Evolutionary conservation across 1,284 basidiomycete genomes (phyloP).

Genomic region (Apiotrichum porosum): DNA sequence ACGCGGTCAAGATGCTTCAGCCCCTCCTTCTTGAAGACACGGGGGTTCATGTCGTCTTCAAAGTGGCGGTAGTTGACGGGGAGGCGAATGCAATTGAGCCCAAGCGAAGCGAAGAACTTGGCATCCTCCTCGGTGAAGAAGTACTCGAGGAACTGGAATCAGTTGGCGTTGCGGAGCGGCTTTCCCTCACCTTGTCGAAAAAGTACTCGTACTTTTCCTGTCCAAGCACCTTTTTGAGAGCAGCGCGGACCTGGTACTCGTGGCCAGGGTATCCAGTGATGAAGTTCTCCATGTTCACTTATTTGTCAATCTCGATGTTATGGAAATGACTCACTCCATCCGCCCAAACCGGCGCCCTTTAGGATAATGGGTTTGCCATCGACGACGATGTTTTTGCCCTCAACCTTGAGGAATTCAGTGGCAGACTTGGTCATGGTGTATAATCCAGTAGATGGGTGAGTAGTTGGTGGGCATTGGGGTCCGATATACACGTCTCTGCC

Average conservation of each 20-base stretch:
- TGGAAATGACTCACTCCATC: slow-evolving; percentile 45
- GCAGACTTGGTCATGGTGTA: too few species aligned
- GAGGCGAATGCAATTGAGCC: slow-evolving; percentile 62
- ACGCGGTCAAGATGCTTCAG: slow-evolving; percentile 37
- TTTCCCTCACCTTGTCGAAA: slow-evolving; percentile 62
- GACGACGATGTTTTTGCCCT: slow-evolving; percentile 20
- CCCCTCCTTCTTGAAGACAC: slow-evolving; percentile 35
- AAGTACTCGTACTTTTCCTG: slow-evolving; percentile 66
- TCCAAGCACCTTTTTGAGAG: slow-evolving; percentile 62
- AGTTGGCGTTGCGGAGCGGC: too few species aligned
- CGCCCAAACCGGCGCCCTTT: slow-evolving; percentile 43
- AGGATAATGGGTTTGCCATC: slow-evolving; percentile 32
- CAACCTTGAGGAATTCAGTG: neutral
- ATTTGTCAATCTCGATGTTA: too few species aligned
- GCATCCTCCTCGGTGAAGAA: slow-evolving; percentile 63
- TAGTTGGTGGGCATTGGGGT: too few species aligned
- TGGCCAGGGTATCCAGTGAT: slow-evolving; percentile 44
- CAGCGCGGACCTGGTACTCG: slow-evolving; percentile 59
- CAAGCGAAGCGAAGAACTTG: slow-evolving; percentile 59
- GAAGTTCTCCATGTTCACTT: slow-evolving; percentile 47
- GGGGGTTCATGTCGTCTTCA: slow-evolving; percentile 33
- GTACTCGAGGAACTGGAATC: slow-evolving; percentile 66
- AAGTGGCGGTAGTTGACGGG: slow-evolving; percentile 37
- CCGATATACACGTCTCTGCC: too few species aligned
- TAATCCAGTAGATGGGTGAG: too few species aligned